A percentile compares a stretch with the other conserved stretches of the same genome.
phyloP scores from a whole-genome alignment of 2,329 filamentous ascomycete genomes.

The Fusarium hainanense region DNA sequence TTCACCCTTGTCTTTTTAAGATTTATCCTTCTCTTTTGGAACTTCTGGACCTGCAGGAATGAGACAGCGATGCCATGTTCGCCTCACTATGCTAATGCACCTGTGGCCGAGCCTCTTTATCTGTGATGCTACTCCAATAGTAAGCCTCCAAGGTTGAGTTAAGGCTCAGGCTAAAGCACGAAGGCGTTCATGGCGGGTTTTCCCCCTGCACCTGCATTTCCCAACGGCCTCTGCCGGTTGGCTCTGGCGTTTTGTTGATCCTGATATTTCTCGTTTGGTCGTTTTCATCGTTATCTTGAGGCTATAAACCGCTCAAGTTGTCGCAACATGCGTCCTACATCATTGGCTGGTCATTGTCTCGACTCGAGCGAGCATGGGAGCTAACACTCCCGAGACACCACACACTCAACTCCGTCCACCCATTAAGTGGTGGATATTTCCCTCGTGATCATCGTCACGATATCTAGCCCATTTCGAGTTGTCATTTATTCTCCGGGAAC shows the following conservation, averaged over 20 bases:
- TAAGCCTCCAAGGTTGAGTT: conserved; percentile 12
- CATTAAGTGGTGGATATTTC: conserved; percentile 29
- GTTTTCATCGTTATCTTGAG: conserved; percentile 16
- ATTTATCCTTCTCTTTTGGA: not conserved
- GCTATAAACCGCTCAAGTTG: conserved; percentile 17
- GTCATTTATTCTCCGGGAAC: conserved; percentile 24
- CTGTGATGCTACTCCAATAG: conserved; percentile 23
- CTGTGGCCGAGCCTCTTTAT: conserved; percentile 33
- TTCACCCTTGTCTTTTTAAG: conserved; percentile 1
- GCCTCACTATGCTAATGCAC: conserved; percentile 20
- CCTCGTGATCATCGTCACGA: conserved; percentile 39
- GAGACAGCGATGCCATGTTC: conserved; percentile 20
- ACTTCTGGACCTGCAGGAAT: conserved; percentile 11
- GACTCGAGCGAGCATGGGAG: conserved; percentile 1
- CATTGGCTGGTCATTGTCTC: conserved; percentile 12
- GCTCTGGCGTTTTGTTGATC: not conserved
- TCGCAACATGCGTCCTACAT: not conserved
- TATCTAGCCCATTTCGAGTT: conserved; percentile 35
- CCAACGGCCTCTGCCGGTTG: conserved; percentile 2
- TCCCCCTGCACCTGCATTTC: conserved; percentile 28
- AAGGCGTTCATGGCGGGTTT: conserved; percentile 26
- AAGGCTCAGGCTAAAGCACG: conserved; percentile 20
- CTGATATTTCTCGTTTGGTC: conserved; percentile 12
- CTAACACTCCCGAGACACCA: conserved; percentile 28
- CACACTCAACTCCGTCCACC: conserved; percentile 19